A percentile compares a stretch with the other conserved stretches of the same genome.
phyloP scores from a whole-genome alignment of 1,139 yeast species.

The Taphrina wiesneri region DNA sequence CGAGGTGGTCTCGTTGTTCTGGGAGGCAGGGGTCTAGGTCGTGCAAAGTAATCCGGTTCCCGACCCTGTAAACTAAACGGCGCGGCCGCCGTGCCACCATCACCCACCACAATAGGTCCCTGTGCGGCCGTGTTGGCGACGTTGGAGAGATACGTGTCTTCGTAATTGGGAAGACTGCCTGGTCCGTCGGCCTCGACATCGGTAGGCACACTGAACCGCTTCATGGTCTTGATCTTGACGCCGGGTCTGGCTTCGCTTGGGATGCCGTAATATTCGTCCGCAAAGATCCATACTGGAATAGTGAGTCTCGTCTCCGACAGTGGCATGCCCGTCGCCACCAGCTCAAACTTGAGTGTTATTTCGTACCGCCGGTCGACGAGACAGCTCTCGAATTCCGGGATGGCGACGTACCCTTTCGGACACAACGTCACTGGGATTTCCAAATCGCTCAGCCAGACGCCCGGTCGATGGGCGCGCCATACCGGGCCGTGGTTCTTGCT shows the following conservation, averaged over 20 bases:
- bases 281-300: conserved; percentile 28
- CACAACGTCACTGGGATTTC: conserved; percentile 30
- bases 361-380: conserved; percentile 21
- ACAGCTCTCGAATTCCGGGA: conserved; percentile 32
- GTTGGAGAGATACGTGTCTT: conserved; percentile 26
- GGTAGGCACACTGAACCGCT: conserved; percentile 20
- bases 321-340: conserved; percentile 11
- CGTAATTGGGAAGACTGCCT: conserved; percentile 28
- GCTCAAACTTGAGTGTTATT: conserved; percentile 21
- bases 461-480: conserved; percentile 29
- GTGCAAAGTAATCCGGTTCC: conserved; percentile 31
- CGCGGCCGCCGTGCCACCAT: conserved; percentile 24
- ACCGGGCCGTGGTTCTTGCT: conserved; percentile 11
- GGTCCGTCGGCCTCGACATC: conserved; percentile 24
- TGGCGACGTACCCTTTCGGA: conserved; percentile 30
- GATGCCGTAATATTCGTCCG: conserved; percentile 31
- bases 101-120: conserved; percentile 13
- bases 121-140: not conserved
- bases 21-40: not conserved
- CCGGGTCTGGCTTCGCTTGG: conserved; percentile 26
- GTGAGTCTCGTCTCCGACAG: conserved; percentile 23
- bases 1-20: not conserved
- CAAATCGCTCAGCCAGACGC: conserved; percentile 20
- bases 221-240: conserved; percentile 9
- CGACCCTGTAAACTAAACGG: conserved; percentile 23